phyloP scores from a whole-genome alignment of 345 rosid genomes.

The Leavenworthia alabamica region DNA sequence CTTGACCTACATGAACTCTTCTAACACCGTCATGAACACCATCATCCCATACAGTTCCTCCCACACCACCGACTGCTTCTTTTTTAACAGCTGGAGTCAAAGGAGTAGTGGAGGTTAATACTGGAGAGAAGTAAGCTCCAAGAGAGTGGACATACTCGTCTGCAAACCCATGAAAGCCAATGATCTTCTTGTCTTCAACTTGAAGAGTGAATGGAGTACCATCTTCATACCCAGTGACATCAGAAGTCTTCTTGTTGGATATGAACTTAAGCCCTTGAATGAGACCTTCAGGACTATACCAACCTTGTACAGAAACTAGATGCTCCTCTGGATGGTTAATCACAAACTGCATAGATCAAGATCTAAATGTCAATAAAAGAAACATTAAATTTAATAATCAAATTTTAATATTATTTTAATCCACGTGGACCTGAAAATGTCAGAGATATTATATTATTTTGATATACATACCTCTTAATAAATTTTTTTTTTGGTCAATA shows the following conservation, averaged over 20 bases:
- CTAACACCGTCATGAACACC: constrained; percentile 19
- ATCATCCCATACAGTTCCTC: constrained; percentile 21
- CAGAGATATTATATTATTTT: no score
- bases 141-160: not conserved
- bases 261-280: constrained; percentile 12
- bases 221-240: constrained; percentile 4
- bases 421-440: not conserved
- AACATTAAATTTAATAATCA: not conserved
- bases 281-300: constrained; percentile 10
- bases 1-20: constrained; percentile 16
- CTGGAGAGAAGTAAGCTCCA: constrained; percentile 18
- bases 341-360: constrained; percentile 13
- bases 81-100: not conserved
- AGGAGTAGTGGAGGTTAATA: not conserved
- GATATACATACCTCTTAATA: not conserved
- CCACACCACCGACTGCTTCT: not conserved
- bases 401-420: no score
- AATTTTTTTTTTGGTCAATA: no score
- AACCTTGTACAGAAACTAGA: constrained; percentile 20
- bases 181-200: constrained; percentile 15
- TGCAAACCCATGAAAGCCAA: constrained; percentile 24
- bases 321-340: constrained; percentile 28
- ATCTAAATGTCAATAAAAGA: not conserved
- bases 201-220: constrained; percentile 17
- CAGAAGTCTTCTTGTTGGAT: constrained; percentile 23